Evolutionary conservation across 345 rosid genomes (phyloP).

Genomic region (Aquilaria yunnanensis): DNA sequence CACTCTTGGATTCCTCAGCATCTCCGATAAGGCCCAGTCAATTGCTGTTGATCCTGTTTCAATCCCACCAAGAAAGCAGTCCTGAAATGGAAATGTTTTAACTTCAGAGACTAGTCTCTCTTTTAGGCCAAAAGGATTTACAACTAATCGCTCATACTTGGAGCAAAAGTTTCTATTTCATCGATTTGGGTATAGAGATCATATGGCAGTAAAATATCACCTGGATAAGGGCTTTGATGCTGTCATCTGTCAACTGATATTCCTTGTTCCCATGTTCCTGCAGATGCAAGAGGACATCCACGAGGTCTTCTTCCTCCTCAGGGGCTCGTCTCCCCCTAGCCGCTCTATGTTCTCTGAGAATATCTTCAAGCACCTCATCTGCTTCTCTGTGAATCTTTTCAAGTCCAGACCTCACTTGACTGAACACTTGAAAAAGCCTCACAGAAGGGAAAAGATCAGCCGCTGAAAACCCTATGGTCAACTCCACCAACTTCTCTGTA

Average conservation of each 20-base stretch:
- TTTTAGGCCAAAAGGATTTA: too few species aligned
- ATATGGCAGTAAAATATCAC: neutral
- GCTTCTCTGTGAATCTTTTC: constrained; percentile 11
- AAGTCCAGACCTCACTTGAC: constrained; percentile 9
- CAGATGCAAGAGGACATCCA: constrained; percentile 20
- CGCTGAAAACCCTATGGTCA: too few species aligned
- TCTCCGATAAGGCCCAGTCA: constrained; percentile 22
- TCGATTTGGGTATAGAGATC: too few species aligned
- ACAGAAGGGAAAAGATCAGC: neutral
- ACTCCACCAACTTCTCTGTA: too few species aligned
- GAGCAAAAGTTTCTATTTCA: too few species aligned
- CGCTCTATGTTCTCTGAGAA: constrained; percentile 11
- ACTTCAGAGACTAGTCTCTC: too few species aligned
- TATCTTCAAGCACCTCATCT: constrained; percentile 12
- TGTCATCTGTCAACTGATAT: constrained; percentile 10
- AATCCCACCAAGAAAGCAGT: constrained; percentile 16
- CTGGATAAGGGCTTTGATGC: constrained; percentile 22
- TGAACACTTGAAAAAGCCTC: constrained; percentile 12
- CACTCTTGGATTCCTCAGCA: constrained; percentile 20
- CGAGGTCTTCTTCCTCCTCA: constrained; percentile 8
- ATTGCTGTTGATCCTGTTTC: constrained; percentile 20
- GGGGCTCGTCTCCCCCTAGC: neutral
- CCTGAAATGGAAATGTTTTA: constrained; percentile 1
- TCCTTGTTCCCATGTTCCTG: neutral
- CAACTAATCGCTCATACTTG: too few species aligned